These are phyloP conservation scores for Lepraria neglecta DNA, from an alignment of 495 filamentous ascomycete genomes.

Conservation along the genomic window DNA sequence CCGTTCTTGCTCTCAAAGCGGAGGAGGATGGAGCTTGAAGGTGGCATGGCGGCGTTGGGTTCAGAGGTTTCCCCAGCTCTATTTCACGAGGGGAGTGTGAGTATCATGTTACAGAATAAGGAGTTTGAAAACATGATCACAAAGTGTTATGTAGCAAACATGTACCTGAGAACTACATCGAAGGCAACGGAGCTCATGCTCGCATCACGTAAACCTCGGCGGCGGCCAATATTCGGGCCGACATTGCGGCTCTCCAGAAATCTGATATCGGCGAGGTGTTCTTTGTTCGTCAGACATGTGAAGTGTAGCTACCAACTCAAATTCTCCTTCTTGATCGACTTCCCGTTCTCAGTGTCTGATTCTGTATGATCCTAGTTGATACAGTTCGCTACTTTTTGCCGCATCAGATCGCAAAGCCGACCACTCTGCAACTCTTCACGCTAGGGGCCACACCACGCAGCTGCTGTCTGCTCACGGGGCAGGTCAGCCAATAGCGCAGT, in stretches of 20 bases:
- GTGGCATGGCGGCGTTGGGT: constrained; percentile 34
- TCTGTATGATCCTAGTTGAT: neutral
- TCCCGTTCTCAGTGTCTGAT: too few species aligned
- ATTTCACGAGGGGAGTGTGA: neutral
- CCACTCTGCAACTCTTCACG: neutral
- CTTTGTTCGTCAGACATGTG: constrained; percentile 6
- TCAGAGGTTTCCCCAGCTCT: neutral
- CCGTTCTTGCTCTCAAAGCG: constrained; percentile 53
- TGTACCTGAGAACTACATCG: constrained; percentile 1
- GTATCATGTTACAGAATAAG: neutral
- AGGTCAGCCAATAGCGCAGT: neutral
- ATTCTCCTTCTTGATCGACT: neutral
- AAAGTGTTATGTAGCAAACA: neutral
- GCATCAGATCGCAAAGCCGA: neutral
- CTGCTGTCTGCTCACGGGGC: constrained; percentile 1
- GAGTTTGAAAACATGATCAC: neutral
- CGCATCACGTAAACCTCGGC: constrained; percentile 8
- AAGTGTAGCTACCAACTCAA: neutral
- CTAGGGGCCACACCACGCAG: neutral
- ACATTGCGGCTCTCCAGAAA: constrained; percentile 11
- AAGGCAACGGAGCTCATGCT: constrained; percentile 3
- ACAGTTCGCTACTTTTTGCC: neutral
- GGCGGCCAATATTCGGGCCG: constrained; percentile 15
- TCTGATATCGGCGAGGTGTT: constrained; percentile 15
- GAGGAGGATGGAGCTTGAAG: constrained; percentile 41